Conservation (phyloP, 805 yeast genomes). For the Teunomyces cretensis region DNA sequence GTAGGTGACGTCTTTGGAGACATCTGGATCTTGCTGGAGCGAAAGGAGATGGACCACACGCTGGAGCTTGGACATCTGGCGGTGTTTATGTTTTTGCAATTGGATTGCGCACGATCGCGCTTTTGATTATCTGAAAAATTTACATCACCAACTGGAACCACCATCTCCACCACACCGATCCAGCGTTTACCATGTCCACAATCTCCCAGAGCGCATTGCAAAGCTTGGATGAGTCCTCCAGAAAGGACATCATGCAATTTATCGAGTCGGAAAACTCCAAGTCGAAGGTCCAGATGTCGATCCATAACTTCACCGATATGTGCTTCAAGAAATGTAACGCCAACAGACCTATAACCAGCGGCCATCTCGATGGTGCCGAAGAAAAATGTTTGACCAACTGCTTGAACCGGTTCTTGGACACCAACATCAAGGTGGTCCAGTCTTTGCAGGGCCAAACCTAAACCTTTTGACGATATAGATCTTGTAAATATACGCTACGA, state of each 20-base stretch:
- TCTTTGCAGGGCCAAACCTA: slow-evolving; percentile 31
- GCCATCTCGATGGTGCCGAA: slow-evolving; percentile 56
- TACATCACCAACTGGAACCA: background rate
- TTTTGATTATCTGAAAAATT: background rate
- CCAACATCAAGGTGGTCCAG: slow-evolving; percentile 81
- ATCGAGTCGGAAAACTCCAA: slow-evolving; percentile 82
- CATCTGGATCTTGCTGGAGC: slow-evolving; percentile 1
- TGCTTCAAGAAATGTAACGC: slow-evolving; percentile 86
- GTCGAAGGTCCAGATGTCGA: slow-evolving; percentile 82
- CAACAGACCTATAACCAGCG: slow-evolving; percentile 41
- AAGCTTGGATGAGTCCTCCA: slow-evolving; percentile 61
- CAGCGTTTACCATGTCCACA: slow-evolving; percentile 27
- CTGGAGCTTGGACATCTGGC: slow-evolving; percentile 5
- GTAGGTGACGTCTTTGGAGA: background rate
- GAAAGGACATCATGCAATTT: slow-evolving; percentile 71
- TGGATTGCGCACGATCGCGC: background rate
- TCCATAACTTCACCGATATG: slow-evolving; percentile 84
- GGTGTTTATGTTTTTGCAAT: background rate
- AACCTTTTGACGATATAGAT: background rate
- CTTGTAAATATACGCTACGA: slow-evolving; percentile 1
- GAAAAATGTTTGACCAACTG: slow-evolving; percentile 77
- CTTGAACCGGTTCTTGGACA: slow-evolving; percentile 81
- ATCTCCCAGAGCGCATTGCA: slow-evolving; percentile 37
- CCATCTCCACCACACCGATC: background rate
- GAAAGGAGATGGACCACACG: background rate